Conservation (phyloP, 2,329 filamentous ascomycete genomes). For the Fusarium sp. region DNA sequence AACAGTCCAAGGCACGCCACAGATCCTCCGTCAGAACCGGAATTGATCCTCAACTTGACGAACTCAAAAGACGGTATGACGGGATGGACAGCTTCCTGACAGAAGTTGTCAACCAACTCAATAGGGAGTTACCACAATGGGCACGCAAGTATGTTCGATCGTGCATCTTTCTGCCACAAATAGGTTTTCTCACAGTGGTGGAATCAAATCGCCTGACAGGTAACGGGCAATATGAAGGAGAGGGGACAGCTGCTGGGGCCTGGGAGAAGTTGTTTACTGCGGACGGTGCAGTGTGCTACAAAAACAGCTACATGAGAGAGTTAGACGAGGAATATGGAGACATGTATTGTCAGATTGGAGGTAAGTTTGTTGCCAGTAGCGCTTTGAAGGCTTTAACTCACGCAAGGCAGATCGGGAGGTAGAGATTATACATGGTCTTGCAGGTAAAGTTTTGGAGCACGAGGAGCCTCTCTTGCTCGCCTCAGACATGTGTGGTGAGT, state of each 20-base stretch:
- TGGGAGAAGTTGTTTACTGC: slow-evolving; percentile 86
- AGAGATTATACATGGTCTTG: slow-evolving; percentile 83
- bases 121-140: slow-evolving; percentile 69
- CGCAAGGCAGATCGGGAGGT: slow-evolving; percentile 78
- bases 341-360: slow-evolving; percentile 83
- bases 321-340: slow-evolving; percentile 87
- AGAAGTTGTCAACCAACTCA: slow-evolving; percentile 72
- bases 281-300: slow-evolving; percentile 81
- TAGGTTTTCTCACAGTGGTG: slow-evolving; percentile 88
- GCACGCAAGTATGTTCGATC: slow-evolving; percentile 67
- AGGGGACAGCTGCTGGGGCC: slow-evolving; percentile 60
- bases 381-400: slow-evolving; percentile 32
- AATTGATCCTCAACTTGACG: slow-evolving; percentile 79
- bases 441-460: slow-evolving; percentile 74
- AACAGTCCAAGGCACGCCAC: slow-evolving; percentile 75
- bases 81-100: slow-evolving; percentile 80
- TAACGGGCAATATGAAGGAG: slow-evolving; percentile 70
- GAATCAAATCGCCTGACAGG: slow-evolving; percentile 62
- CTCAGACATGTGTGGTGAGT: slow-evolving; percentile 85
- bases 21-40: slow-evolving; percentile 78
- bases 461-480: slow-evolving; percentile 72
- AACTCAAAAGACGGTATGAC: slow-evolving; percentile 79
- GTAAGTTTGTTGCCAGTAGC: slow-evolving; percentile 55
- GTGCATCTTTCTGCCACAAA: slow-evolving; percentile 89
- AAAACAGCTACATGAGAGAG: slow-evolving; percentile 81